phyloP scores from a whole-genome alignment of 495 filamentous ascomycete genomes.

The Podospora sp. region DNA sequence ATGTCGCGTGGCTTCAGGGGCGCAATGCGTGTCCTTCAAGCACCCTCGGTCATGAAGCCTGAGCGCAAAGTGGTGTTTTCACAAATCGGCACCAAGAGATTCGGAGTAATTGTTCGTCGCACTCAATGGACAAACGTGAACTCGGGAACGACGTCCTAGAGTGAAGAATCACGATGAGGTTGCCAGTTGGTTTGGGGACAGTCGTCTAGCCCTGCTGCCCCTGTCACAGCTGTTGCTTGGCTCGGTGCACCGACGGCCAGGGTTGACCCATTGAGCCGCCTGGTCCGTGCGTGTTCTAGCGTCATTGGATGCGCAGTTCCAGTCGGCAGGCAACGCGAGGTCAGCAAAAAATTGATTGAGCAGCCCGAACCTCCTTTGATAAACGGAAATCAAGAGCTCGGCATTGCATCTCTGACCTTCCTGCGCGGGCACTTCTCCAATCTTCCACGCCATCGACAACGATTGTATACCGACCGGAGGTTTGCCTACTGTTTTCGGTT shows the following conservation, averaged over 20 bases:
- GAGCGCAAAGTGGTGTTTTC: neutral
- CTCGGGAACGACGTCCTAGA: neutral
- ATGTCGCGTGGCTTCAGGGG: conserved; percentile 31
- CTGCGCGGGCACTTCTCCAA: neutral
- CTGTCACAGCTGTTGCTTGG: conserved; percentile 3
- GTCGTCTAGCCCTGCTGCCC: neutral
- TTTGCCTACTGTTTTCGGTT: neutral
- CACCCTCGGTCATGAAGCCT: too few species aligned
- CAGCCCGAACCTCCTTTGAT: conserved; percentile 4
- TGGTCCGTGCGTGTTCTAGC: conserved; percentile 22
- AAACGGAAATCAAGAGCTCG: neutral
- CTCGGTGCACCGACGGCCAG: neutral
- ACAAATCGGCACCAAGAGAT: neutral
- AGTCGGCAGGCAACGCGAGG: conserved; percentile 15
- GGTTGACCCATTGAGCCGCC: conserved; percentile 13
- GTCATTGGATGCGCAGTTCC: conserved; percentile 19
- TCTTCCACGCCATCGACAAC: neutral
- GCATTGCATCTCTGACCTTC: neutral
- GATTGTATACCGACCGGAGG: neutral
- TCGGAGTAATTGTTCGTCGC: neutral
- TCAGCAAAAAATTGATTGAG: conserved; percentile 20
- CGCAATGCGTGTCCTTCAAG: neutral
- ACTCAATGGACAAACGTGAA: neutral
- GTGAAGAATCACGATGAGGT: neutral
- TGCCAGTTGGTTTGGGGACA: neutral